phyloP scores from a whole-genome alignment of 345 rosid species.

The Cochlearia excelsa region DNA sequence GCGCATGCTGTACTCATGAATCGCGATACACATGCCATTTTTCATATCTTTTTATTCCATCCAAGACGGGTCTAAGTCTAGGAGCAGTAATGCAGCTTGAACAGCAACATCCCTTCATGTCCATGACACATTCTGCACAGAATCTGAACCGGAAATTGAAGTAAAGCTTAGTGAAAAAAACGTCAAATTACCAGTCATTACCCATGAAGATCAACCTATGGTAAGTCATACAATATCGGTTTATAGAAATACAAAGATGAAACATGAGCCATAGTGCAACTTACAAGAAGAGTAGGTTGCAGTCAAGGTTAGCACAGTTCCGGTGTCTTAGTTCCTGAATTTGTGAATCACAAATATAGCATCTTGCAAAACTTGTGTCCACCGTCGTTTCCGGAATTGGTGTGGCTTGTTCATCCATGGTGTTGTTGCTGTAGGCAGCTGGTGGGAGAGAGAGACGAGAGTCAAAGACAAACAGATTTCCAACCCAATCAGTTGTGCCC shows the following conservation, averaged over 20 bases:
- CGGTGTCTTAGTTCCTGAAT: conserved; percentile 72
- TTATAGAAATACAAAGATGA: not conserved
- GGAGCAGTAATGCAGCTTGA: conserved; percentile 59
- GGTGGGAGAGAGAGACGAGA: conserved; percentile 89
- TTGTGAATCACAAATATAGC: conserved; percentile 61
- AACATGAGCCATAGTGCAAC: conserved; percentile 33
- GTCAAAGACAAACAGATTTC: conserved; percentile 88
- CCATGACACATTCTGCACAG: conserved; percentile 51
- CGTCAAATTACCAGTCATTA: not conserved
- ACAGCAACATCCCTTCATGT: conserved; percentile 76
- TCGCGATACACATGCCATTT: conserved; percentile 81
- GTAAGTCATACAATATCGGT: not conserved
- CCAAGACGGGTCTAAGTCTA: conserved; percentile 76
- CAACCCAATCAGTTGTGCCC: conserved; percentile 71
- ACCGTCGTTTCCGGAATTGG: conserved; percentile 30
- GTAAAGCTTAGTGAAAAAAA: not conserved
- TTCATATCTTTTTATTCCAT: conserved; percentile 69
- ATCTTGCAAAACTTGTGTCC: conserved; percentile 55
- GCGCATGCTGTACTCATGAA: conserved; percentile 34
- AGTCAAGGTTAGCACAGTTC: conserved; percentile 92
- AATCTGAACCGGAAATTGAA: conserved; percentile 49
- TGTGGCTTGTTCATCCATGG: conserved; percentile 25
- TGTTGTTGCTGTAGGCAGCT: conserved; percentile 46
- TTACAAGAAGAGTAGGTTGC: conserved; percentile 85
- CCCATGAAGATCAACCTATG: not conserved